These are phyloP conservation scores for Massariosphaeria phaeospora DNA, from an alignment of 495 filamentous ascomycete genomes.

Conservation along the genomic window DNA sequence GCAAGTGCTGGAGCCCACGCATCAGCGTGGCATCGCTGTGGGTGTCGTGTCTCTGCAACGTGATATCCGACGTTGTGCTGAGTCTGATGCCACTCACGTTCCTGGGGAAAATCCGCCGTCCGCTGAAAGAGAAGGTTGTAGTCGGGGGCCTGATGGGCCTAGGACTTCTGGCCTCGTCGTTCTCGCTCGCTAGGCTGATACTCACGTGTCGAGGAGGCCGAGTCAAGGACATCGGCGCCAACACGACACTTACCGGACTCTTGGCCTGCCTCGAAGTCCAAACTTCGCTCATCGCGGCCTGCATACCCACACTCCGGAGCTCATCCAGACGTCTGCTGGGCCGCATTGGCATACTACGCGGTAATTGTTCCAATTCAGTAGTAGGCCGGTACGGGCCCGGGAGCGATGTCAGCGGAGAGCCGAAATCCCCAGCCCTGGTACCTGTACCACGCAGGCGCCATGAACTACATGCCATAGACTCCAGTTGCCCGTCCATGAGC, in stretches of 20 bases:
- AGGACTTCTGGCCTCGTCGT: slow-evolving; percentile 37
- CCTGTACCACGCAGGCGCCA: background rate
- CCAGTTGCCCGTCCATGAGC: background rate
- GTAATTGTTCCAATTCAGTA: slow-evolving; percentile 5
- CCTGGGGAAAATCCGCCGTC: slow-evolving; percentile 37
- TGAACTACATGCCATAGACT: background rate
- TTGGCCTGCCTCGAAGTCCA: slow-evolving; percentile 12
- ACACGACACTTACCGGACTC: background rate
- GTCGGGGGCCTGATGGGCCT: slow-evolving; percentile 38
- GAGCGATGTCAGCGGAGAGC: background rate
- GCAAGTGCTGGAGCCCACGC: slow-evolving; percentile 29
- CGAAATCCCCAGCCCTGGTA: background rate
- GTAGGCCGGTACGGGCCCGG: background rate
- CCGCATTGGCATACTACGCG: background rate
- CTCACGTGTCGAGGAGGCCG: background rate
- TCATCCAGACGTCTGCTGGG: slow-evolving; percentile 28
- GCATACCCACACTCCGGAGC: slow-evolving; percentile 31
- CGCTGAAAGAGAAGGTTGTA: slow-evolving; percentile 35
- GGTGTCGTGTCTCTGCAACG: slow-evolving; percentile 27
- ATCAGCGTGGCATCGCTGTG: slow-evolving; percentile 27
- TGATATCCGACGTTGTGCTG: slow-evolving; percentile 37
- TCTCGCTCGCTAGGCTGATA: slow-evolving; percentile 4
- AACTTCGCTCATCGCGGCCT: slow-evolving; percentile 32
- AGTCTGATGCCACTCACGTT: slow-evolving; percentile 40
- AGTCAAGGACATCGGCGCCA: background rate